Conservation (phyloP, 2,329 filamentous ascomycete genomes). For the Beauveria bassiana region DNA sequence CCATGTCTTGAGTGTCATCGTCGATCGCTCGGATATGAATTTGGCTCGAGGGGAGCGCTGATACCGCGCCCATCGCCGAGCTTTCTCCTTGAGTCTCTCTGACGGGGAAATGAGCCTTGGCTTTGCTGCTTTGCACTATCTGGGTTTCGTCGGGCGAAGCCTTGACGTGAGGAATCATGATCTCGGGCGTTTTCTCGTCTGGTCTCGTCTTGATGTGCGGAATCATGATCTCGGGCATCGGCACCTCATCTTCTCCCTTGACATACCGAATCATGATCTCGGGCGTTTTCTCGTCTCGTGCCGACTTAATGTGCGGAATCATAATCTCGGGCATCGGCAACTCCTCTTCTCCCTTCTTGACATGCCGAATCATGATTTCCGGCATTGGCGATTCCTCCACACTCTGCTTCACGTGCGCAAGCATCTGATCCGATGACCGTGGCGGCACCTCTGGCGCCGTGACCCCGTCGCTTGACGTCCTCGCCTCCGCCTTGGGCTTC, state of each 20-base stretch:
- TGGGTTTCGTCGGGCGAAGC: not conserved
- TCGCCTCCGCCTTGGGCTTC: conserved; percentile 10
- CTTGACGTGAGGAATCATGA: not conserved
- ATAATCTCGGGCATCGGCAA: not conserved
- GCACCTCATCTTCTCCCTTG: not conserved
- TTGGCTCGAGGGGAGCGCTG: not conserved
- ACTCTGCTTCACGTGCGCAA: not conserved
- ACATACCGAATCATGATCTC: not conserved
- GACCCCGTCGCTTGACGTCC: not conserved
- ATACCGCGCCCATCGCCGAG: not conserved
- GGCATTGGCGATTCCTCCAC: not conserved
- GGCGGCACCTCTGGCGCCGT: not conserved
- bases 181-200: not conserved
- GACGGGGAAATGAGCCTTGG: not conserved
- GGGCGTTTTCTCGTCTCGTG: not conserved
- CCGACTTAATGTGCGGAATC: not conserved
- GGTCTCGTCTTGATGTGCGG: not conserved
- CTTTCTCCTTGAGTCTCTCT: not conserved
- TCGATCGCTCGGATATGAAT: conserved; percentile 14
- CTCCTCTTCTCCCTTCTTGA: not conserved
- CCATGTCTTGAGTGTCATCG: conserved; percentile 29
- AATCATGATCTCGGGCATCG: not conserved
- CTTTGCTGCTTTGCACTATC: not conserved
- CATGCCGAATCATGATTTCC: not conserved
- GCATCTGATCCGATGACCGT: not conserved